phyloP scores from a whole-genome alignment of 768 basidiomycete genomes.

The Sistotremastrum suecicum region DNA sequence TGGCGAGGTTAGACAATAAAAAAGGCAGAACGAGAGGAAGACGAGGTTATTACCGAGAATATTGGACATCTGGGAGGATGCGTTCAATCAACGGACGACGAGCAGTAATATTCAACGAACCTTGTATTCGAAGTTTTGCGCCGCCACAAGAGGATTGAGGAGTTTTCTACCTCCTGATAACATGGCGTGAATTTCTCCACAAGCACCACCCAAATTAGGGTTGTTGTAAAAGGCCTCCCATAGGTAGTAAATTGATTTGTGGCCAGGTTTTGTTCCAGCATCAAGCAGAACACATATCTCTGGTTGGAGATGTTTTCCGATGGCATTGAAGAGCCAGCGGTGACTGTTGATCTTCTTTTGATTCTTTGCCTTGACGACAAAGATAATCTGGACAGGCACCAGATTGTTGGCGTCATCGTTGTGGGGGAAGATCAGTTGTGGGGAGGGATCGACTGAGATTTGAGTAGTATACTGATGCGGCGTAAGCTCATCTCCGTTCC shows the following conservation, averaged over 20 bases:
- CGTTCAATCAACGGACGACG: neutral
- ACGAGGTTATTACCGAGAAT: slow-evolving; percentile 50
- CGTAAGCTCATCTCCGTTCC: neutral
- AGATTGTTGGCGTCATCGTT: slow-evolving; percentile 83
- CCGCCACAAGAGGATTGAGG: slow-evolving; percentile 82
- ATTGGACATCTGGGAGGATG: slow-evolving; percentile 64
- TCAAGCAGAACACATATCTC: slow-evolving; percentile 88
- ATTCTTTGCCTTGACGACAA: slow-evolving; percentile 87
- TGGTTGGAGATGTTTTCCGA: slow-evolving; percentile 74
- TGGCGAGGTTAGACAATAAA: slow-evolving; percentile 5
- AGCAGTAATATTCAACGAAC: neutral
- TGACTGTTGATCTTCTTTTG: slow-evolving; percentile 95
- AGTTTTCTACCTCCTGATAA: slow-evolving; percentile 86
- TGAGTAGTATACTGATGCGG: slow-evolving; percentile 80
- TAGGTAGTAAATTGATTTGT: slow-evolving; percentile 89
- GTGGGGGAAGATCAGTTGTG: slow-evolving; percentile 83
- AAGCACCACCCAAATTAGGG: slow-evolving; percentile 68
- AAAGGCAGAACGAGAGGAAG: neutral
- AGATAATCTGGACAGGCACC: slow-evolving; percentile 84
- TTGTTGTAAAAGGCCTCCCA: slow-evolving; percentile 89
- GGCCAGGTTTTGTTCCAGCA: slow-evolving; percentile 93
- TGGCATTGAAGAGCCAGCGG: slow-evolving; percentile 92
- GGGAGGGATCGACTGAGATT: slow-evolving; percentile 81
- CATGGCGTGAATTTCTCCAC: slow-evolving; percentile 96
- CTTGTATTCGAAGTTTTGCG: slow-evolving; percentile 94